phyloP scores from a whole-genome alignment of 371 early-diverging fungal species.

The Syncephalastrum contaminatum region DNA sequence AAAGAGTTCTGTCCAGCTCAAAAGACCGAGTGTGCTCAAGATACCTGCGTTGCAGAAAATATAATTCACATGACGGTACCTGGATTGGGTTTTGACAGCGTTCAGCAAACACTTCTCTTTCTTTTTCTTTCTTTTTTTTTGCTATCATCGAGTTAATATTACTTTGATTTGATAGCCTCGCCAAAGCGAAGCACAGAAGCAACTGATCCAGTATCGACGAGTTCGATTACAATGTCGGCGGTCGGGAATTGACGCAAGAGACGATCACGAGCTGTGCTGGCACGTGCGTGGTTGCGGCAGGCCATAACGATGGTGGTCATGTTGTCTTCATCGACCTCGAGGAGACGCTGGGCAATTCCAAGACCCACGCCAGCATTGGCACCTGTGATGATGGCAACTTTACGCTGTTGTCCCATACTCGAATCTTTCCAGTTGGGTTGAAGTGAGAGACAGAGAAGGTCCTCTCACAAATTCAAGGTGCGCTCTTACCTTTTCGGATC shows the following conservation, averaged over 20 bases:
- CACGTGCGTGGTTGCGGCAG: constrained; percentile 68
- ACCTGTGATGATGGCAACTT: constrained; percentile 62
- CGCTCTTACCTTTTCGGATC: no score
- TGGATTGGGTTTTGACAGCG: constrained; percentile 5
- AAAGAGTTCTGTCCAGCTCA: constrained; percentile 40
- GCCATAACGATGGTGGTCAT: constrained; percentile 63
- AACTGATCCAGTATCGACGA: constrained; percentile 58
- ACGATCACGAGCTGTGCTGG: constrained; percentile 50
- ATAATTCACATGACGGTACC: constrained; percentile 57
- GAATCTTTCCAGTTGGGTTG: no score
- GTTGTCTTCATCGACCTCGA: constrained; percentile 26
- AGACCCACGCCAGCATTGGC: constrained; percentile 77
- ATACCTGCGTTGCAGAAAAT: constrained; percentile 87
- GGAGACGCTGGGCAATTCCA: constrained; percentile 66
- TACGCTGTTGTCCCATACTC: constrained; percentile 9
- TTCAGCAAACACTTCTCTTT: constrained; percentile 4
- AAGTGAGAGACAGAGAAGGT: no score
- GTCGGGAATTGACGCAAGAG: constrained; percentile 49
- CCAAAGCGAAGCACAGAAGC: constrained; percentile 43
- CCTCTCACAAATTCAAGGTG: no score
- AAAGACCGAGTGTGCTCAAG: constrained; percentile 56
- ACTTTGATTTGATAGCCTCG: constrained; percentile 25
- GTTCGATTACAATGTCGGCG: constrained; percentile 40
- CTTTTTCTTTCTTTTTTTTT: neutral
- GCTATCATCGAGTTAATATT: neutral